Evolutionary conservation across 805 yeast genomes (phyloP).

Genomic region (Candida arabinofermentans): DNA sequence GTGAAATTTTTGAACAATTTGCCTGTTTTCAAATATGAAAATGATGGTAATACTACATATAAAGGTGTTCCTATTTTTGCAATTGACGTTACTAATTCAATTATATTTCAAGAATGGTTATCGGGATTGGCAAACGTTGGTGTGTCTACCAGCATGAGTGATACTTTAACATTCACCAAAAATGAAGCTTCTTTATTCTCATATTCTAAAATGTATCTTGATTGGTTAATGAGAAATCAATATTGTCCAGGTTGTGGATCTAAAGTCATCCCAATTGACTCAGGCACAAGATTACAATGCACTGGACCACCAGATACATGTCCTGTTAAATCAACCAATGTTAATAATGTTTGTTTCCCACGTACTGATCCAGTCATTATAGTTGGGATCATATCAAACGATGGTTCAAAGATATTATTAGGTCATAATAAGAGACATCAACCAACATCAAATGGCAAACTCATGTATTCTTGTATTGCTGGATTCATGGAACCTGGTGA

Average conservation of each 20-base stretch:
- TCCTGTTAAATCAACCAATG: conserved; percentile 39
- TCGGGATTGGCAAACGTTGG: too few relatives aligned
- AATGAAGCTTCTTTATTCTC: conserved; percentile 66
- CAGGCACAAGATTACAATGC: conserved; percentile 62
- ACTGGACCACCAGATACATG: conserved; percentile 31
- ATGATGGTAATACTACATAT: background rate
- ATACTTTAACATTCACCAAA: conserved; percentile 21
- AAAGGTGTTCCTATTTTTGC: conserved; percentile 63
- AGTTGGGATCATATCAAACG: conserved; percentile 65
- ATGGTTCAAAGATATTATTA: conserved; percentile 58
- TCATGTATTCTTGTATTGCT: conserved; percentile 81
- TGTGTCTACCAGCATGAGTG: conserved; percentile 11
- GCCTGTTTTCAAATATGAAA: conserved; percentile 7
- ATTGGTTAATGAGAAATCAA: conserved; percentile 73
- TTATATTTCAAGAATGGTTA: conserved; percentile 12
- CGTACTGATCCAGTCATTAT: conserved; percentile 89
- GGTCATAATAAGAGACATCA: conserved; percentile 68
- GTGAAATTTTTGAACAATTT: background rate
- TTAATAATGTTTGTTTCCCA: conserved; percentile 84
- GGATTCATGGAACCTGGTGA: conserved; percentile 97
- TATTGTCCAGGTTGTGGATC: conserved; percentile 89
- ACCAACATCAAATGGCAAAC: conserved; percentile 16
- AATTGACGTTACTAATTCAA: conserved; percentile 46
- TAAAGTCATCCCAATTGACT: conserved; percentile 55
- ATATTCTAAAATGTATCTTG: conserved; percentile 79